Percentiles rank a stretch among this genome's conserved stretches.
These are phyloP conservation scores for Crinitomyces ghanaensis DNA, from an alignment of 805 yeast genomes.

Conservation along the genomic window DNA sequence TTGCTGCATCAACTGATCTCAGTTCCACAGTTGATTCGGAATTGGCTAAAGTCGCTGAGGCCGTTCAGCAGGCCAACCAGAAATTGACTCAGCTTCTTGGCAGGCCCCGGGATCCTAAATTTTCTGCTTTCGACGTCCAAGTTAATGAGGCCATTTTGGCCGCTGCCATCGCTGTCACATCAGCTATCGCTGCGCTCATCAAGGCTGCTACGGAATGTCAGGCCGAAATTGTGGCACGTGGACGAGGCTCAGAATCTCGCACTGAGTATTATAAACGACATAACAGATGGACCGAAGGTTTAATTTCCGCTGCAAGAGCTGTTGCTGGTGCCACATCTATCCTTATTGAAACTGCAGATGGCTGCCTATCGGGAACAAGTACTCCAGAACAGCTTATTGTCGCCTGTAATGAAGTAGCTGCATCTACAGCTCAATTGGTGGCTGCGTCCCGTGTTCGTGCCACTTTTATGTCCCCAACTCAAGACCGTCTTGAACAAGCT, in stretches of 20 bases:
- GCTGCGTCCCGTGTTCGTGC: conserved; percentile 87
- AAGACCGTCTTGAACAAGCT: conserved; percentile 58
- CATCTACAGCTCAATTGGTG: conserved; percentile 84
- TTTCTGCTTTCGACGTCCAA: conserved; percentile 48
- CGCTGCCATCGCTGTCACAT: conserved; percentile 71
- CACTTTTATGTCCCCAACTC: conserved; percentile 61
- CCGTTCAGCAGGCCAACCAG: conserved; percentile 54
- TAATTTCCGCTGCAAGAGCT: conserved; percentile 78
- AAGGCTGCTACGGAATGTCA: conserved; percentile 72
- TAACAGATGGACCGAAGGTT: conserved; percentile 89
- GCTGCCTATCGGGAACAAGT: conserved; percentile 52
- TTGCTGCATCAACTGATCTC: conserved; percentile 34
- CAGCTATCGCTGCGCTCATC: conserved; percentile 62
- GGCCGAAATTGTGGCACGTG: conserved; percentile 63
- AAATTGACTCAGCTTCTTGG: conserved; percentile 42
- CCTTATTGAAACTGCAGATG: conserved; percentile 80
- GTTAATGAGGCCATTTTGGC: conserved; percentile 66
- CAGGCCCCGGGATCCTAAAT: conserved; percentile 38
- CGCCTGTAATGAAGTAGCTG: conserved; percentile 84
- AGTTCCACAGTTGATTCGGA: conserved; percentile 65
- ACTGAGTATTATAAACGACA: conserved; percentile 77
- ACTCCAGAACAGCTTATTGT: conserved; percentile 77
- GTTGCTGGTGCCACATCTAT: conserved; percentile 75
- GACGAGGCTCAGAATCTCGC: conserved; percentile 51
- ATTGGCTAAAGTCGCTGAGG: conserved; percentile 58